Conservation (phyloP, 495 filamentous ascomycete genomes). For the Penicillium flavigenum region DNA sequence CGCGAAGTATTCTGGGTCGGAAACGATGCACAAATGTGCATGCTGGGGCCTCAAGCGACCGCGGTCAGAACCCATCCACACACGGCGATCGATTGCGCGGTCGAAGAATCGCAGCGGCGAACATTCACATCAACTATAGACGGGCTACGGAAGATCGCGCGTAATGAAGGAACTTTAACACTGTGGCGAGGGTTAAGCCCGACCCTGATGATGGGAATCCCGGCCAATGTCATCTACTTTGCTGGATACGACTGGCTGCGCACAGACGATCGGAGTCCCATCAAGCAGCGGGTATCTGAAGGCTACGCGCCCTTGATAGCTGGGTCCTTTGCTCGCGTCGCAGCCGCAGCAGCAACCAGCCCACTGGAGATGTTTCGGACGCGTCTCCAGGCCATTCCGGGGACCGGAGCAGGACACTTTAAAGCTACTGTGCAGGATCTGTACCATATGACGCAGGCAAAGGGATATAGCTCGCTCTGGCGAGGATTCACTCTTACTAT, state of each 20-base stretch:
- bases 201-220: slow-evolving; percentile 90
- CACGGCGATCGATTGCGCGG: slow-evolving; percentile 67
- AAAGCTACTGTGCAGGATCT: slow-evolving; percentile 72
- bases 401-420: slow-evolving; percentile 60
- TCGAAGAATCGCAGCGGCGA: slow-evolving; percentile 77
- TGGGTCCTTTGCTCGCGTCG: slow-evolving; percentile 70
- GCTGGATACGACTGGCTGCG: slow-evolving; percentile 97
- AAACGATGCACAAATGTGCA: slow-evolving; percentile 78
- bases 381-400: slow-evolving; percentile 74
- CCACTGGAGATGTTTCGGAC: slow-evolving; percentile 96
- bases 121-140: slow-evolving; percentile 91
- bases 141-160: slow-evolving; percentile 91
- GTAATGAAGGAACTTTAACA: slow-evolving; percentile 82
- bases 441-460: slow-evolving; percentile 69
- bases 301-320: slow-evolving; percentile 75
- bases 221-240: slow-evolving; percentile 97
- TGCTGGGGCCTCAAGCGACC: slow-evolving; percentile 54
- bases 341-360: slow-evolving; percentile 79
- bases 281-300: slow-evolving; percentile 59
- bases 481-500: slow-evolving; percentile 88
- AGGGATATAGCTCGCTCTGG: slow-evolving; percentile 85
- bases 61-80: slow-evolving; percentile 35
- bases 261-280: slow-evolving; percentile 63
- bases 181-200: slow-evolving; percentile 93
- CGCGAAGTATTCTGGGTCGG: slow-evolving; percentile 96